Percentiles rank a stretch among this genome's conserved stretches.
Evolutionary conservation across 352 stramenopile genomes (phyloP).

Genomic region (Salisapilia sapeloensis): DNA sequence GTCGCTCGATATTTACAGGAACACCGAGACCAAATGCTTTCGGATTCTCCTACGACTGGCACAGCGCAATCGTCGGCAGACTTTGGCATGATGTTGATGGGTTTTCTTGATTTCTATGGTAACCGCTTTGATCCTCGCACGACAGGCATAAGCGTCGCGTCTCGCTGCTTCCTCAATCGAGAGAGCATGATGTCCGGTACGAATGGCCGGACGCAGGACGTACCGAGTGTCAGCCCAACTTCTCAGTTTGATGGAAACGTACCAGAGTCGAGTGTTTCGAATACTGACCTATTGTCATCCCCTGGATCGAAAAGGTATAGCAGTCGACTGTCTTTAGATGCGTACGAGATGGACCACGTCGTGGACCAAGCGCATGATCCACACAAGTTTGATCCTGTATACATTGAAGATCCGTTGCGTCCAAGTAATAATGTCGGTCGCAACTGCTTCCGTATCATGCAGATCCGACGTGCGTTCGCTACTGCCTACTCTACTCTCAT

Average conservation of each 20-base stretch:
- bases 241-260: no score
- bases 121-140: slow-evolving; percentile 86
- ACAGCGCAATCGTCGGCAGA: slow-evolving; percentile 64
- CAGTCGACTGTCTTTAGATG: slow-evolving; percentile 51
- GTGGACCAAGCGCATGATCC: slow-evolving; percentile 58
- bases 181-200: slow-evolving; percentile 35
- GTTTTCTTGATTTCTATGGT: slow-evolving; percentile 95
- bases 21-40: slow-evolving; percentile 52
- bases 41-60: slow-evolving; percentile 25
- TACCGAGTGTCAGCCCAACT: slow-evolving; percentile 6
- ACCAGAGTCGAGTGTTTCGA: slow-evolving; percentile 26
- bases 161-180: slow-evolving; percentile 66
- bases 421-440: slow-evolving; percentile 91
- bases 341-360: slow-evolving; percentile 17
- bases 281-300: slow-evolving; percentile 30
- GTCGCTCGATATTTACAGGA: slow-evolving; percentile 88
- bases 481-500: slow-evolving; percentile 55
- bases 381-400: slow-evolving; percentile 88
- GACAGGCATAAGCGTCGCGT: slow-evolving; percentile 80
- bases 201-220: not conserved
- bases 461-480: slow-evolving; percentile 68
- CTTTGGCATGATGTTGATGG: slow-evolving; percentile 91
- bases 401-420: slow-evolving; percentile 90
- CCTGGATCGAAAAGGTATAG: slow-evolving; percentile 43
- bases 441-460: slow-evolving; percentile 92